Evolutionary conservation across 108 stramenopile species (phyloP).

Genomic region (Seminavis robusta): DNA sequence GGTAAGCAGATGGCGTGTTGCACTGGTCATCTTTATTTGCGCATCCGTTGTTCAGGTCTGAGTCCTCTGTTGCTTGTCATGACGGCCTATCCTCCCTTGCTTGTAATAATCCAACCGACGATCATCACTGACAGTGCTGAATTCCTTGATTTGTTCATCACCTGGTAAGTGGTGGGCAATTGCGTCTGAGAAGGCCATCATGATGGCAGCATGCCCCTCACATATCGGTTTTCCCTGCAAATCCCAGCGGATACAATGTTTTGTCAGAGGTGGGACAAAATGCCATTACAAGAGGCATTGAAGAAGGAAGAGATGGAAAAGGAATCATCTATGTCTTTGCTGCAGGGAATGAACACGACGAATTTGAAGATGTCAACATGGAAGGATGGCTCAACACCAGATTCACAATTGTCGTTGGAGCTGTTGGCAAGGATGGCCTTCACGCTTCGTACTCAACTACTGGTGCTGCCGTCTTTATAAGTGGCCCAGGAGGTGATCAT

Average conservation of each 20-base stretch:
- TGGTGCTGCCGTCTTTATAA: slow-evolving; percentile 35
- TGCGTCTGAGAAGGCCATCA: slow-evolving; percentile 13
- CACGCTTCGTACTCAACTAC: slow-evolving; percentile 32
- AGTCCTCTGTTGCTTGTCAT: no score
- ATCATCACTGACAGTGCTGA: slow-evolving; percentile 15
- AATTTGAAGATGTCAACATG: slow-evolving; percentile 33
- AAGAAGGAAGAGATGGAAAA: slow-evolving; percentile 37
- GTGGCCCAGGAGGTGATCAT: slow-evolving; percentile 40
- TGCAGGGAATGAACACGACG: slow-evolving; percentile 22
- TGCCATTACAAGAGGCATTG: slow-evolving; percentile 6
- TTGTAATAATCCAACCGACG: not conserved
- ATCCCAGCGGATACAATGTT: slow-evolving; percentile 18
- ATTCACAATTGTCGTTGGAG: slow-evolving; percentile 34
- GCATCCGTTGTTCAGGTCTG: no score
- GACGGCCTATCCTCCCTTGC: slow-evolving; percentile 2
- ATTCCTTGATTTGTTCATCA: no score
- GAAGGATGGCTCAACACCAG: slow-evolving; percentile 29
- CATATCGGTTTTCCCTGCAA: slow-evolving; percentile 27
- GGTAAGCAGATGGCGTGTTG: no score
- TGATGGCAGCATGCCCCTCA: slow-evolving; percentile 25
- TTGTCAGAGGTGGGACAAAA: not conserved
- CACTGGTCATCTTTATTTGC: no score
- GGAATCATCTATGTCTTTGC: slow-evolving; percentile 45
- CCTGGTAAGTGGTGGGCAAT: slow-evolving; percentile 2
- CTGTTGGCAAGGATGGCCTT: slow-evolving; percentile 27